Base-by-base conservation (phyloP, 2,329 filamentous ascomycete genomes). In the Cladosporium colombiae region DNA sequence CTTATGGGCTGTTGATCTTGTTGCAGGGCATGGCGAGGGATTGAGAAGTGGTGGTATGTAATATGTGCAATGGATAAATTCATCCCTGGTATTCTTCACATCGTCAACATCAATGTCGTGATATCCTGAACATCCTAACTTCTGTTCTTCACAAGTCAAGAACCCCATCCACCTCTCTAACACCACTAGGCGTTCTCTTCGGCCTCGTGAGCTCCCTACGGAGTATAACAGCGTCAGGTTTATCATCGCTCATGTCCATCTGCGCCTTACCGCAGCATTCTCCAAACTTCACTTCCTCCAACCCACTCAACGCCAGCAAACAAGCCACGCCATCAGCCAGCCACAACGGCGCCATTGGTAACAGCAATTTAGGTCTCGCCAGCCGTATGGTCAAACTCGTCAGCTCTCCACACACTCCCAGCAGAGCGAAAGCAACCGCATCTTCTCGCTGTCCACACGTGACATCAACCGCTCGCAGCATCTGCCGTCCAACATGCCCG, bases 1-100 rank as follows among this genome's bases (percentile, higher is more conserved):
- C 76, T 31, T 76, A 75, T 69, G 77, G 77, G 29, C 69, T 78
- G 70, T 68, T 74, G 67, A 71, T 77, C 18, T 63, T 78, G 68
- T 65, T 78, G 67, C 69, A 75, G 65, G 75, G 75, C 10, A 73
- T 78, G 74, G 64, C 66, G 59, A 59, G 40, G 25, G 61, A 49
- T 33, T 62, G 60, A 62, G 33, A 16, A 6, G 10, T 14, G 13
- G 29, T 33, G 18, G 16, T 13, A 8, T 59, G n/a, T 27, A n/a
- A 27, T 58, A 18, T 21, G 10, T 59, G 14, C 10, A 14, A 27
- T 35, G 33, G 14, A 27, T n/a, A n/a, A 5, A 50, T 52, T 27
- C 33, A 27, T 8, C 2, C 14, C 13, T 10, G n/a, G n/a, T 33
- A 33, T 3, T 8, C 37, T 23, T 13, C 13, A 21, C 21, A 21